These are phyloP conservation scores for Astrocystis sublimbata DNA, from an alignment of 495 filamentous ascomycete species.

Conservation along the genomic window DNA sequence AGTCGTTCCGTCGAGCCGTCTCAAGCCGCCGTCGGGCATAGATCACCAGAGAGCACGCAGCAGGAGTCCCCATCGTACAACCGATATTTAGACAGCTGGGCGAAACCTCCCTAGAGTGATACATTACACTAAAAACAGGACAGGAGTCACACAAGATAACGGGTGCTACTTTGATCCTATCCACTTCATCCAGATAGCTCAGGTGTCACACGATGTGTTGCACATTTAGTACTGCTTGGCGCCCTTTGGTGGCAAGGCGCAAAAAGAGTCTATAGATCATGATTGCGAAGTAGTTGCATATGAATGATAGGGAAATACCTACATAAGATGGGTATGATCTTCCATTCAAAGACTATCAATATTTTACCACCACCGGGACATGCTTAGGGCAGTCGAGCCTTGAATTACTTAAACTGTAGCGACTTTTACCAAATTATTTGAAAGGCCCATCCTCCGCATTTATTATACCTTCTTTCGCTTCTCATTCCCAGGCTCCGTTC, in stretches of 20 bases:
- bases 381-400: too few relatives aligned
- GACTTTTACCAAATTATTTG: not conserved
- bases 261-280: too few relatives aligned
- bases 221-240: too few relatives aligned
- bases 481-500: not conserved
- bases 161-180: too few relatives aligned
- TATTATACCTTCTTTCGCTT: not conserved
- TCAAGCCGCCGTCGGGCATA: not conserved
- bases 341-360: too few relatives aligned
- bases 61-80: constrained; percentile 3
- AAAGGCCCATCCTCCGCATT: not conserved
- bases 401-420: not conserved
- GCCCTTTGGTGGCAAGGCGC: too few relatives aligned
- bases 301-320: too few relatives aligned
- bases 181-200: too few relatives aligned
- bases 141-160: not conserved
- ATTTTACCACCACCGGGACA: too few relatives aligned
- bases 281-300: too few relatives aligned
- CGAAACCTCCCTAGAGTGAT: not conserved
- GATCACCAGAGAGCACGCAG: constrained; percentile 1
- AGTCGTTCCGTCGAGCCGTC: not conserved
- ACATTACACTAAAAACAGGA: not conserved
- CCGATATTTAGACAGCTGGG: not conserved
- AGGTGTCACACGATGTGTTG: too few relatives aligned
- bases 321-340: too few relatives aligned